Conservation (phyloP, 2,329 filamentous ascomycete genomes). For the Annulohypoxylon truncatum region DNA sequence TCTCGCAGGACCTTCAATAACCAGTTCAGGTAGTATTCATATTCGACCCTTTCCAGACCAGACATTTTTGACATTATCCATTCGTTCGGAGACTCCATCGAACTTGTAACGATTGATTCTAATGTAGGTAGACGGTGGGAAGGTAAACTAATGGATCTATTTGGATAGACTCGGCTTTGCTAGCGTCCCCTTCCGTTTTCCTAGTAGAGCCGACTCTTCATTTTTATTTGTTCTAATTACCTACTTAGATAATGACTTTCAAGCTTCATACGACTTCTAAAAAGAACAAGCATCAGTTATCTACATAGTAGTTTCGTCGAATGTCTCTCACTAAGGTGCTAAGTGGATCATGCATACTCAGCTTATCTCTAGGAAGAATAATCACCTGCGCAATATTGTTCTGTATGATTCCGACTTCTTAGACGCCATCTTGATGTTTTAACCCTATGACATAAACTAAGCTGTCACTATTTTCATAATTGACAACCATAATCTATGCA, state of each 20-base stretch:
- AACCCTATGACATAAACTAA: conserved; percentile 33
- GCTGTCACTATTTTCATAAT: conserved; percentile 11
- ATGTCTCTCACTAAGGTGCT: conserved; percentile 3
- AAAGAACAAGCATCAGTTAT: not conserved
- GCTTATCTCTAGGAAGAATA: not conserved
- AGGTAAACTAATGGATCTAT: not conserved
- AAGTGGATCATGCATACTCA: conserved; percentile 10
- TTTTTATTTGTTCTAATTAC: conserved; percentile 11
- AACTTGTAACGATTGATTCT: conserved; percentile 15
- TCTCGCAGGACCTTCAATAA: conserved; percentile 30
- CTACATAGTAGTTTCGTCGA: not conserved
- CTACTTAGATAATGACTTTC: conserved; percentile 13
- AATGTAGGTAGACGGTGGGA: conserved; percentile 12
- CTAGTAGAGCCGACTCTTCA: not conserved
- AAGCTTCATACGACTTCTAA: not conserved
- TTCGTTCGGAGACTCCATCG: conserved; percentile 1
- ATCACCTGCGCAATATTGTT: conserved; percentile 15
- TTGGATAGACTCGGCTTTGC: not conserved
- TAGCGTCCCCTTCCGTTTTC: conserved; percentile 14
- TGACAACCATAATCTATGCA: conserved; percentile 7
- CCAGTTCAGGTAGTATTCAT: conserved; percentile 21
- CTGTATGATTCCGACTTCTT: conserved; percentile 1
- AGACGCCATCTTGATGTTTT: conserved; percentile 7
- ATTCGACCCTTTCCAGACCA: conserved; percentile 3
- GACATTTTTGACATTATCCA: not conserved